Evolutionary conservation across 2,329 filamentous ascomycete species (phyloP).

Genomic region (Cladosporium phlei): DNA sequence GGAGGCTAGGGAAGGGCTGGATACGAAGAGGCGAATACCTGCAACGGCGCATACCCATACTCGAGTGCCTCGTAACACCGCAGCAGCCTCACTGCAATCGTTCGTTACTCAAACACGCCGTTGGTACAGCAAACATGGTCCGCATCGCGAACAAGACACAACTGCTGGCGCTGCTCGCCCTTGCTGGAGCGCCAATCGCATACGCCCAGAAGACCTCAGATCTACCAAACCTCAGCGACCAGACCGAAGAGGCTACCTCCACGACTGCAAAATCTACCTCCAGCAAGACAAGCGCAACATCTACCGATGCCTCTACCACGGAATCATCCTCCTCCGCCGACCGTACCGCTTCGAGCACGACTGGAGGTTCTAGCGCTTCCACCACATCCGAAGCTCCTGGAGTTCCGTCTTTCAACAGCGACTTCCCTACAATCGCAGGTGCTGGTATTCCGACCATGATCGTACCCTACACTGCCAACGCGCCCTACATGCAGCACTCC

Average conservation of each 20-base stretch:
- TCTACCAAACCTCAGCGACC: conserved; percentile 24
- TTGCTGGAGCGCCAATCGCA: conserved; percentile 21
- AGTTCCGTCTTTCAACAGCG: conserved; percentile 30
- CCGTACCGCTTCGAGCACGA: no score
- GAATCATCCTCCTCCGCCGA: conserved; percentile 18
- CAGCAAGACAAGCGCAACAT: conserved; percentile 24
- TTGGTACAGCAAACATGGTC: neutral
- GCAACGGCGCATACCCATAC: neutral
- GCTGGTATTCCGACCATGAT: conserved; percentile 62
- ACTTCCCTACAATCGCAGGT: conserved; percentile 53
- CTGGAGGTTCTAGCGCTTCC: conserved; percentile 22
- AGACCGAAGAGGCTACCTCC: conserved; percentile 22
- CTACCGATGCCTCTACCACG: conserved; percentile 22
- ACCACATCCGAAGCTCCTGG: conserved; percentile 16
- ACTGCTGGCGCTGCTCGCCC: conserved; percentile 21
- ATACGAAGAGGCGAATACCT: neutral
- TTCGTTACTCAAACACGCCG: conserved; percentile 2
- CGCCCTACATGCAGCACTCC: conserved; percentile 88
- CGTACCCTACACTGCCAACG: conserved; percentile 76
- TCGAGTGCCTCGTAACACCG: neutral
- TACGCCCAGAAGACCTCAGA: conserved; percentile 22
- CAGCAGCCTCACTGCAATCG: neutral
- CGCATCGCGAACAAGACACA: conserved; percentile 7
- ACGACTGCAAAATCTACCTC: conserved; percentile 19
- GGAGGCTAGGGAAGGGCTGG: conserved; percentile 8